Conservation (phyloP, 306 rosid genomes). For the Malus sieversii region DNA sequence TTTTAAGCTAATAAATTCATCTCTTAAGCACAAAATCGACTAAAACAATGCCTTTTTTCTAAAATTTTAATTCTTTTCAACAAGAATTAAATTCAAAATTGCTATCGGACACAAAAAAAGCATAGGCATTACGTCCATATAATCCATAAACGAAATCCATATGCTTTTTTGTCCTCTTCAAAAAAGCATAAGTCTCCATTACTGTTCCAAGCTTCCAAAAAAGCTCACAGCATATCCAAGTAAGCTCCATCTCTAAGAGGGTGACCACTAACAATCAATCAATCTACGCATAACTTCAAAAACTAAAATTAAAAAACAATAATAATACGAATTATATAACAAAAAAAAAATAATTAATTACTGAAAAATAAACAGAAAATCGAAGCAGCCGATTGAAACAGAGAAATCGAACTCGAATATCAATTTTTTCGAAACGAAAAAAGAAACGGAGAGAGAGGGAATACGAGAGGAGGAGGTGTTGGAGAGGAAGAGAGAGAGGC, state of each 20-base stretch:
- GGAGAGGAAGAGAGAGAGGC: slow-evolving; percentile 30
- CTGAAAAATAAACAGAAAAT: background rate
- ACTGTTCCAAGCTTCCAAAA: background rate
- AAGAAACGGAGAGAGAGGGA: background rate
- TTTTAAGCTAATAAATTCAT: background rate
- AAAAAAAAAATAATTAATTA: background rate
- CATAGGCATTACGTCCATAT: background rate
- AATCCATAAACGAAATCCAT: background rate
- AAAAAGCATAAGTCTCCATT: background rate
- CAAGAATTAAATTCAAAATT: background rate
- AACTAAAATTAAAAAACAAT: background rate
- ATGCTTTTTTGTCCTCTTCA: background rate
- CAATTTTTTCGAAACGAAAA: background rate
- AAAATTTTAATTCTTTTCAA: background rate
- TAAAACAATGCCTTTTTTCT: background rate
- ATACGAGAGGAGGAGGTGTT: slow-evolving; percentile 40
- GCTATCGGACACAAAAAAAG: background rate
- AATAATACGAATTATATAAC: background rate
- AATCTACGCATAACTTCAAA: background rate
- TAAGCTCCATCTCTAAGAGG: background rate
- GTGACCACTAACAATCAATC: background rate
- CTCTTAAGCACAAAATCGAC: background rate
- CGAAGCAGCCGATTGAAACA: background rate
- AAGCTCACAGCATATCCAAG: background rate
- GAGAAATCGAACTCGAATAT: background rate